Evolutionary conservation across 768 basidiomycete genomes (phyloP).

Genomic region (Lentinula aciculospora): DNA sequence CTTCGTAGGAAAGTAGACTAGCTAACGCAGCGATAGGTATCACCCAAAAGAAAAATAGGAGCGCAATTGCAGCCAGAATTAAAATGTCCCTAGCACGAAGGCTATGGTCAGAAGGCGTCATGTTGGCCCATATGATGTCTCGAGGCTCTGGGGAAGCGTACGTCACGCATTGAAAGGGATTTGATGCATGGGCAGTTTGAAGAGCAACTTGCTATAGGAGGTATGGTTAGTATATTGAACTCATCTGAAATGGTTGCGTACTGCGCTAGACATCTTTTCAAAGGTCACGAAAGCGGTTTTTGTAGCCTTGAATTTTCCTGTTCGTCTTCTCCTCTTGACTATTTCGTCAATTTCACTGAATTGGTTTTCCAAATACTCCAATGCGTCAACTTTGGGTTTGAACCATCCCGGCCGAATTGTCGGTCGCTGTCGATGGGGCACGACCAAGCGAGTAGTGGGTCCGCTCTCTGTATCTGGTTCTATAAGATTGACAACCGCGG

Average conservation of each 20-base stretch:
- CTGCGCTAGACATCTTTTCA: constrained; percentile 90
- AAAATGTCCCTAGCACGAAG: constrained; percentile 64
- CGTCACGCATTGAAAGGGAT: constrained; percentile 61
- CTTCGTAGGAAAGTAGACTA: constrained; percentile 83
- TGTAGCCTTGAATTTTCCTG: constrained; percentile 75
- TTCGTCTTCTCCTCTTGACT: constrained; percentile 67
- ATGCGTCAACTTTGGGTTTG: constrained; percentile 73
- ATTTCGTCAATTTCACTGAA: constrained; percentile 82
- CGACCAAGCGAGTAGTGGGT: constrained; percentile 55
- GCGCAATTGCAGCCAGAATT: constrained; percentile 59
- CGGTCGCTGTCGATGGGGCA: constrained; percentile 72
- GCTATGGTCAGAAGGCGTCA: constrained; percentile 57
- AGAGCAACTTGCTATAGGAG: constrained; percentile 72
- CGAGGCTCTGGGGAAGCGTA: constrained; percentile 87
- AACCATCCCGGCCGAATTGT: constrained; percentile 75
- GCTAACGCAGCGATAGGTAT: constrained; percentile 88
- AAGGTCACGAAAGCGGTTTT: constrained; percentile 93
- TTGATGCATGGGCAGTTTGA: constrained; percentile 74
- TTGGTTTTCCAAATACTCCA: constrained; percentile 78
- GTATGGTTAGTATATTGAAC: not conserved
- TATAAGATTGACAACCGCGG: constrained; percentile 34
- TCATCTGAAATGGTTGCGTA: constrained; percentile 30
- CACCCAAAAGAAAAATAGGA: constrained; percentile 88
- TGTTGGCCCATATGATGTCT: constrained; percentile 93
- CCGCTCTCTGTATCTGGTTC: constrained; percentile 51